Evolutionary conservation across 352 stramenopile genomes (phyloP).

Genomic region (Halophytophthora batemanensis): DNA sequence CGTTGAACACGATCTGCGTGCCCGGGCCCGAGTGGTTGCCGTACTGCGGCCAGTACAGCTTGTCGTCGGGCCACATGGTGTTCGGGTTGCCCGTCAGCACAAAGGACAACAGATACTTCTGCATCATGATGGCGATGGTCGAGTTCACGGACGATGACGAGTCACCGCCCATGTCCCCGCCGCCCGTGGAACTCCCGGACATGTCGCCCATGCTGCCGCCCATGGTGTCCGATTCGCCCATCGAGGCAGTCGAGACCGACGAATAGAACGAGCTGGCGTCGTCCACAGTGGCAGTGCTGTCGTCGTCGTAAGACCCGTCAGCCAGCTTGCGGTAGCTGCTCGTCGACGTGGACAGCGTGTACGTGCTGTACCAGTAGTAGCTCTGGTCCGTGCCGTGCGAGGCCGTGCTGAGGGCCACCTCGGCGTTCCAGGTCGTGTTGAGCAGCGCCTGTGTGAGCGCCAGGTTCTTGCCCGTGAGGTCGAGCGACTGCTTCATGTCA

Average conservation of each 20-base stretch:
- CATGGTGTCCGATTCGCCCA: background rate
- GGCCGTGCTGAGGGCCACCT: slow-evolving; percentile 7
- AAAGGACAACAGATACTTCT: slow-evolving; percentile 29
- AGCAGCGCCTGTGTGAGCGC: slow-evolving; percentile 16
- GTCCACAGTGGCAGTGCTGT: slow-evolving; percentile 4
- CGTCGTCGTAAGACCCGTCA: background rate
- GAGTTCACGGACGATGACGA: slow-evolving; percentile 17
- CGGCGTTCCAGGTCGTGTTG: slow-evolving; percentile 21
- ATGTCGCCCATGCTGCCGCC: slow-evolving; percentile 3
- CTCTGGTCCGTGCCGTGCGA: slow-evolving; percentile 21
- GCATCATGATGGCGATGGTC: slow-evolving; percentile 22
- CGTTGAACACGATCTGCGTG: slow-evolving; percentile 26
- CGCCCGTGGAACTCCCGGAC: slow-evolving; percentile 4
- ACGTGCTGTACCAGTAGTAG: slow-evolving; percentile 32
- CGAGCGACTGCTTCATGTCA: slow-evolving; percentile 24
- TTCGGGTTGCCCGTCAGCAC: slow-evolving; percentile 26
- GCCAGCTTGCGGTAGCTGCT: slow-evolving; percentile 3
- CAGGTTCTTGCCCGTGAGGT: slow-evolving; percentile 22
- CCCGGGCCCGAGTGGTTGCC: slow-evolving; percentile 21
- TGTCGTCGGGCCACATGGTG: slow-evolving; percentile 22
- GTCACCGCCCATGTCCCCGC: slow-evolving; percentile 5
- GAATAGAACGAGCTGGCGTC: slow-evolving; percentile 18
- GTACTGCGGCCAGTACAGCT: slow-evolving; percentile 26
- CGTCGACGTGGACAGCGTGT: slow-evolving; percentile 13
- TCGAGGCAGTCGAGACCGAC: slow-evolving; percentile 1